Evolutionary conservation across 495 filamentous ascomycete species (phyloP).

Genomic region (Cryomyces antarcticus): DNA sequence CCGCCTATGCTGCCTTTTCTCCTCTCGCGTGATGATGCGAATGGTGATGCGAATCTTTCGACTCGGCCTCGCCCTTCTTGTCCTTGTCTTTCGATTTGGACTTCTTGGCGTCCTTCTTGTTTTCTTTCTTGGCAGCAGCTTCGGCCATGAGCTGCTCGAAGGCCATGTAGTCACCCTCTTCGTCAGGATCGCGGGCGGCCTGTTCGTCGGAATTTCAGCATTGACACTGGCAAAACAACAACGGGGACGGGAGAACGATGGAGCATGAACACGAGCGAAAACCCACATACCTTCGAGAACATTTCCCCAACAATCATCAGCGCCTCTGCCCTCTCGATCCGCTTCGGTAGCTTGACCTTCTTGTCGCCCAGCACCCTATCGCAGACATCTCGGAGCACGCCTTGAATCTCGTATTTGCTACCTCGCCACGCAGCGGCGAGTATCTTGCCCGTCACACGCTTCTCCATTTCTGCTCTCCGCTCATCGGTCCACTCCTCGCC

Average conservation of each 20-base stretch:
- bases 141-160: slow-evolving; percentile 98
- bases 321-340: slow-evolving; percentile 77
- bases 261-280: slow-evolving; percentile 1
- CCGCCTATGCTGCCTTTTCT: background rate
- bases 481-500: slow-evolving; percentile 98
- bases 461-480: slow-evolving; percentile 89
- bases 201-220: slow-evolving; percentile 16
- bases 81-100: slow-evolving; percentile 40
- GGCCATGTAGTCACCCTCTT: slow-evolving; percentile 96
- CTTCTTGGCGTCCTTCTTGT: slow-evolving; percentile 42
- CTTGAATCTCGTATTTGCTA: slow-evolving; percentile 95
- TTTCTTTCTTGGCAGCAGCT: slow-evolving; percentile 77
- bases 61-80: slow-evolving; percentile 24
- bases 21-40: background rate
- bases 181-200: slow-evolving; percentile 81
- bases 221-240: slow-evolving; percentile 6
- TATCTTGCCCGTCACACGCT: slow-evolving; percentile 90
- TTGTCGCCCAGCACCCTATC: slow-evolving; percentile 47
- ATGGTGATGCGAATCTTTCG: background rate
- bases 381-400: slow-evolving; percentile 79
- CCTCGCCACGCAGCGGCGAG: slow-evolving; percentile 95
- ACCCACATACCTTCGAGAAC: slow-evolving; percentile 49
- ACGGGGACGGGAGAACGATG: background rate
- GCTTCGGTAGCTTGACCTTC: slow-evolving; percentile 60
- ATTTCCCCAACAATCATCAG: slow-evolving; percentile 75